Conservation (phyloP, 192 early-diverging fungal species). For the Obelidium mucronatum region DNA sequence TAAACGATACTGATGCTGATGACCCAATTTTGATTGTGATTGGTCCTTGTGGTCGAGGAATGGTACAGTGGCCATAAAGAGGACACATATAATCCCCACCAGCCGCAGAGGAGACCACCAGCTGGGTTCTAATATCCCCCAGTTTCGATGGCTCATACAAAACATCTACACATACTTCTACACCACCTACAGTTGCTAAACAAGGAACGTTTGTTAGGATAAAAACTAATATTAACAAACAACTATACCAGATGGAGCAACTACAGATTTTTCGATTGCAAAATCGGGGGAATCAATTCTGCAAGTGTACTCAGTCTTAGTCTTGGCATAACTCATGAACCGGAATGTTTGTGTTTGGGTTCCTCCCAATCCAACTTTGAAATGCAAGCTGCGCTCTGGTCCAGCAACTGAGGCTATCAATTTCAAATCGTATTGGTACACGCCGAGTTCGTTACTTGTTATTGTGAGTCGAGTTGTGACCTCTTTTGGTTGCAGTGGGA, state of each 20-base stretch:
- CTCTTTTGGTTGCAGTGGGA: conserved; percentile 63
- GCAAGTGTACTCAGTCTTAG: conserved; percentile 63
- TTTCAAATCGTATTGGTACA: conserved; percentile 63
- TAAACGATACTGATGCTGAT: conserved; percentile 56
- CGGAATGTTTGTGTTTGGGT: conserved; percentile 63
- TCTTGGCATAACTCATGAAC: conserved; percentile 61
- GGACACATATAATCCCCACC: conserved; percentile 70
- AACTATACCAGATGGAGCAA: conserved; percentile 57
- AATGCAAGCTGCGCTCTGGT: conserved; percentile 62
- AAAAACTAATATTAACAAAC: neutral
- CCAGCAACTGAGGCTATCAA: conserved; percentile 47
- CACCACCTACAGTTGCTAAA: conserved; percentile 51
- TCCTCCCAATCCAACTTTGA: conserved; percentile 62
- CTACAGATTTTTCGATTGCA: conserved; percentile 59
- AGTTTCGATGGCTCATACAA: conserved; percentile 69
- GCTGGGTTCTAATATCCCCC: conserved; percentile 60
- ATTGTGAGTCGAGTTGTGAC: conserved; percentile 48
- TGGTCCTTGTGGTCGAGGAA: conserved; percentile 66
- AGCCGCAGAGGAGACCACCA: conserved; percentile 53
- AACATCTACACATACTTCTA: conserved; percentile 62
- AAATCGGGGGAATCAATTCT: conserved; percentile 64
- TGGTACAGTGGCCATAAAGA: conserved; percentile 60
- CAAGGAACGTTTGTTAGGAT: neutral
- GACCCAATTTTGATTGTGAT: conserved; percentile 61
- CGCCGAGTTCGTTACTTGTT: conserved; percentile 55